Conservation (phyloP, 2,329 filamentous ascomycete genomes). For the Phialemoniopsis sp. region DNA sequence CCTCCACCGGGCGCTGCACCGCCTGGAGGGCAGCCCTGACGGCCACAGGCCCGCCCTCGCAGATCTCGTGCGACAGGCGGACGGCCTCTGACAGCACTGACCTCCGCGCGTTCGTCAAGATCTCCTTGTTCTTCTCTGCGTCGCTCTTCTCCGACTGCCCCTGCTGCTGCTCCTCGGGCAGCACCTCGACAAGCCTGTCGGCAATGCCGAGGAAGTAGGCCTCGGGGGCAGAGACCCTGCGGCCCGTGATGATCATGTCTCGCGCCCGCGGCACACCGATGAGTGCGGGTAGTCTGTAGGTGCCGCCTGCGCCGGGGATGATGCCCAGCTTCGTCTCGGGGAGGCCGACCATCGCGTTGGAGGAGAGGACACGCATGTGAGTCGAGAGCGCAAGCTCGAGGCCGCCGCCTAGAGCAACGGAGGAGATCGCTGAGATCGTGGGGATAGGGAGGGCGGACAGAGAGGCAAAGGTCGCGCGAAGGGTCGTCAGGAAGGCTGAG, state of each 20-base stretch:
- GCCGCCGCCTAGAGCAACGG: constrained; percentile 84
- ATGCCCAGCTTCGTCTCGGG: constrained; percentile 93
- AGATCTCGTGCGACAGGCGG: constrained; percentile 77
- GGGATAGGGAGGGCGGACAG: constrained; percentile 78
- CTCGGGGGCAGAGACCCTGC: constrained; percentile 78
- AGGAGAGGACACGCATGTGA: constrained; percentile 81
- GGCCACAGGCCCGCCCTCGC: constrained; percentile 76
- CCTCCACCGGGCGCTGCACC: constrained; percentile 67
- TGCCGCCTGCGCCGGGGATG: constrained; percentile 91
- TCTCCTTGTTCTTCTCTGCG: constrained; percentile 22
- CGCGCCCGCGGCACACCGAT: constrained; percentile 80
- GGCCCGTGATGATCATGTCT: constrained; percentile 85
- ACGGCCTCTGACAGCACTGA: constrained; percentile 74
- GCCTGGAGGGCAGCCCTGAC: constrained; percentile 76
- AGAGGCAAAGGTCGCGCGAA: constrained; percentile 71
- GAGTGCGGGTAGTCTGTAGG: constrained; percentile 76
- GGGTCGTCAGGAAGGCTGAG: constrained; percentile 67
- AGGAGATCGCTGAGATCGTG: constrained; percentile 84
- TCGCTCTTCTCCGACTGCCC: constrained; percentile 30
- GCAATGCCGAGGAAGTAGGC: constrained; percentile 89
- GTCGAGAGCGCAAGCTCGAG: constrained; percentile 90
- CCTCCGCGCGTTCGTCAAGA: constrained; percentile 57
- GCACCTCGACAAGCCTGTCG: constrained; percentile 82
- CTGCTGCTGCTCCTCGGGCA: constrained; percentile 16
- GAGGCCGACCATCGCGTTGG: constrained; percentile 72